Evolutionary conservation across 2,329 filamentous ascomycete genomes (phyloP).

Genomic region (Neonectria punicea): DNA sequence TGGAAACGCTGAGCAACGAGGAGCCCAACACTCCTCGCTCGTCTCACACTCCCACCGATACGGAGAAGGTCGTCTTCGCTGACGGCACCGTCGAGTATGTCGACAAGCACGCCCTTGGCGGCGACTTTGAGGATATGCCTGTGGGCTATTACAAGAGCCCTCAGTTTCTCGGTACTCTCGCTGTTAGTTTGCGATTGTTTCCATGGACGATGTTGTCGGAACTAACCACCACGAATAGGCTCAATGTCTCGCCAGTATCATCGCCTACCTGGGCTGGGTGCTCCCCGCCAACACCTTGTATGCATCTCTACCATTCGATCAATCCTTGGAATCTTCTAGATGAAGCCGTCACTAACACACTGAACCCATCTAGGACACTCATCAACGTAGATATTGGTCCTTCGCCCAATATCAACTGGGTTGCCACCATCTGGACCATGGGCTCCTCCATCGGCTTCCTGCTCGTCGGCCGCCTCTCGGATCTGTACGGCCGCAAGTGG

Average conservation of each 20-base stretch:
- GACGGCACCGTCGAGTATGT: slow-evolving; percentile 56
- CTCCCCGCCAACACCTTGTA: slow-evolving; percentile 50
- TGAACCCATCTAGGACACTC: slow-evolving; percentile 28
- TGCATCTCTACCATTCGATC: slow-evolving; percentile 1
- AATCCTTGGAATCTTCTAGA: not conserved
- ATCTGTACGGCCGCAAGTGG: slow-evolving; percentile 56
- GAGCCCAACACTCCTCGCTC: slow-evolving; percentile 24
- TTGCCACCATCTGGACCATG: slow-evolving; percentile 51
- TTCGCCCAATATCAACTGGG: slow-evolving; percentile 47
- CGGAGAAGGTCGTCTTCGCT: slow-evolving; percentile 48
- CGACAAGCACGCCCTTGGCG: slow-evolving; percentile 55
- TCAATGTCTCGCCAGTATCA: slow-evolving; percentile 47
- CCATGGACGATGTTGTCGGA: not conserved
- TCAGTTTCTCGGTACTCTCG: slow-evolving; percentile 54
- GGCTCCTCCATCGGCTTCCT: slow-evolving; percentile 53
- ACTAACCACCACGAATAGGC: slow-evolving; percentile 36
- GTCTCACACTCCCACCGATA: slow-evolving; percentile 20
- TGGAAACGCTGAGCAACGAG: slow-evolving; percentile 11
- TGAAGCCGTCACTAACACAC: slow-evolving; percentile 13
- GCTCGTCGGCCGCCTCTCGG: slow-evolving; percentile 54
- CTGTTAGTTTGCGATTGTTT: slow-evolving; percentile 34
- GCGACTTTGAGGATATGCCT: slow-evolving; percentile 53
- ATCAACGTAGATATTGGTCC: slow-evolving; percentile 48
- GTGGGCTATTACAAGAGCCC: slow-evolving; percentile 52
- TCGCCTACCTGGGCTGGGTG: slow-evolving; percentile 50